phyloP scores from a whole-genome alignment of 176 grass and related monocot species.

The Guadua angustifolia region DNA sequence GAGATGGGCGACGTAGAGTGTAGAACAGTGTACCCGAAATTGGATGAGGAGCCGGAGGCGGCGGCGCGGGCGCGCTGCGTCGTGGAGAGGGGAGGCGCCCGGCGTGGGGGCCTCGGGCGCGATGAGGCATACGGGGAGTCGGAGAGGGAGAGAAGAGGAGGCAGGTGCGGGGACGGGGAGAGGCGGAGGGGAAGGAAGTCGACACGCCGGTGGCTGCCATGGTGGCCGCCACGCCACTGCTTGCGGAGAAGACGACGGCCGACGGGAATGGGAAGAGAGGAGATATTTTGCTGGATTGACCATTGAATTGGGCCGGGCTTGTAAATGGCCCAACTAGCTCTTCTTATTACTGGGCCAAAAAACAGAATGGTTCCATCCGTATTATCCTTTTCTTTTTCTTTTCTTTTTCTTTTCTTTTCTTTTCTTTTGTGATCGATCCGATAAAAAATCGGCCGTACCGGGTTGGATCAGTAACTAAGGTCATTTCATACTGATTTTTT shows the following conservation, averaged over 20 bases:
- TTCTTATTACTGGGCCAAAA: no score
- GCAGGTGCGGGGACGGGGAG: not conserved
- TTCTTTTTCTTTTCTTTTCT: no score
- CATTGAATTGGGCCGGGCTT: not conserved
- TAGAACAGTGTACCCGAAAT: constrained; percentile 40
- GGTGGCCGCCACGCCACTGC: not conserved
- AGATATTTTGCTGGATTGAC: not conserved
- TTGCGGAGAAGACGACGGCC: not conserved
- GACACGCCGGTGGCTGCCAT: constrained; percentile 36
- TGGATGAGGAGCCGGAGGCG: constrained; percentile 26
- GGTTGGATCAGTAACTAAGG: no score
- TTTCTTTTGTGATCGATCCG: no score
- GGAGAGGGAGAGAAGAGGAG: not conserved
- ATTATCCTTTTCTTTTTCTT: no score
- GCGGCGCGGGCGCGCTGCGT: constrained; percentile 23
- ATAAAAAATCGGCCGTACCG: no score
- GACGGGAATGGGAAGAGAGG: not conserved
- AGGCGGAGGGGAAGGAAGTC: constrained; percentile 19
- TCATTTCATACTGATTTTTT: no score
- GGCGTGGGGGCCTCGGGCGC: not conserved
- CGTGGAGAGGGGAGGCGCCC: constrained; percentile 8
- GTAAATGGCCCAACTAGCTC: no score
- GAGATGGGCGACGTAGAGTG: not conserved
- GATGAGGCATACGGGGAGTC: not conserved
- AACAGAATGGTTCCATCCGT: no score